Evolutionary conservation across 768 basidiomycete species (phyloP).

Genomic region (Lactarius quietus): DNA sequence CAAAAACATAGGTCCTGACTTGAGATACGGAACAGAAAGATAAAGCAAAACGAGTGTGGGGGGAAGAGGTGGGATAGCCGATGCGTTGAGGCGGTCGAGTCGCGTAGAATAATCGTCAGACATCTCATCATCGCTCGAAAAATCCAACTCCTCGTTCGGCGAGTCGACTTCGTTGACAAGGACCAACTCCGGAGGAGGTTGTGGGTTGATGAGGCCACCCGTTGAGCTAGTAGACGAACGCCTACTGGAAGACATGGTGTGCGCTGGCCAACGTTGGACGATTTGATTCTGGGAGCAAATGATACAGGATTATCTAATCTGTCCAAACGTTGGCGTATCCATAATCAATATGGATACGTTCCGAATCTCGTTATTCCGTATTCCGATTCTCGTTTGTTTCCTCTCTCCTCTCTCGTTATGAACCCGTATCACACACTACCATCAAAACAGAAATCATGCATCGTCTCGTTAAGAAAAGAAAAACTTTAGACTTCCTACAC

Average conservation of each 20-base stretch:
- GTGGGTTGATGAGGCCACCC: conserved; percentile 3
- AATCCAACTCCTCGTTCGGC: conserved; percentile 31
- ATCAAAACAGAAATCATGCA: neutral
- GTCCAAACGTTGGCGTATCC: neutral
- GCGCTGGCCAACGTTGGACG: neutral
- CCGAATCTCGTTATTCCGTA: no score
- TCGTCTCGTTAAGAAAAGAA: neutral
- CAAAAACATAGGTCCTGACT: conserved; percentile 64
- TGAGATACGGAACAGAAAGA: conserved; percentile 64
- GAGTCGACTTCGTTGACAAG: conserved; percentile 57
- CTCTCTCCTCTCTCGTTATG: neutral
- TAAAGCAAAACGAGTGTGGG: conserved; percentile 62
- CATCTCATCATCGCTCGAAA: conserved; percentile 46
- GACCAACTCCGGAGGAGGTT: conserved; percentile 47
- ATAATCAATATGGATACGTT: no score
- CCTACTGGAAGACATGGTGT: conserved; percentile 18
- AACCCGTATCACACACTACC: neutral
- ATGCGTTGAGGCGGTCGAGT: conserved; percentile 31
- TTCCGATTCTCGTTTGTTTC: neutral
- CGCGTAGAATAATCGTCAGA: conserved; percentile 32
- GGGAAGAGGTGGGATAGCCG: conserved; percentile 51
- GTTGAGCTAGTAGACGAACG: conserved; percentile 16
- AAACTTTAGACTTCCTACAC: neutral
- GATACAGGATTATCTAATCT: conserved; percentile 19
- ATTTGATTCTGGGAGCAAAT: neutral